A percentile compares a stretch with the other conserved stretches of the same genome.
Conservation (phyloP, 202 grass and related monocot genomes). For the Eragrostis tef region DNA sequence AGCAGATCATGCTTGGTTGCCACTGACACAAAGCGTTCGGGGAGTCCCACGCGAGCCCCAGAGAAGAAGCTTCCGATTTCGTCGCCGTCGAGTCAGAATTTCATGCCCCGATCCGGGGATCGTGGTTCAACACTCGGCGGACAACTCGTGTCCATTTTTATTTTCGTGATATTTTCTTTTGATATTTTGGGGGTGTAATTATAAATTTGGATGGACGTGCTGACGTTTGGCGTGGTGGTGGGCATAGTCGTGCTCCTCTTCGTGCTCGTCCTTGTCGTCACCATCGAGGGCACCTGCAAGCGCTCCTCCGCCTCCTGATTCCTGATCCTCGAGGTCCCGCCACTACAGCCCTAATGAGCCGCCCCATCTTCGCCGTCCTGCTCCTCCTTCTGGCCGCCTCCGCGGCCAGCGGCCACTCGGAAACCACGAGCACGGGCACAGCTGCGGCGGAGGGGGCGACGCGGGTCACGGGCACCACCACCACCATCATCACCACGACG, state of each 20-base stretch:
- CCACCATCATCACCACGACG: conserved; percentile 37
- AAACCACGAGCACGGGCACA: conserved; percentile 36
- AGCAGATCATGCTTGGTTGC: neutral
- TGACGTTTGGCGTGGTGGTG: conserved; percentile 71
- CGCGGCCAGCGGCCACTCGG: too few relatives aligned
- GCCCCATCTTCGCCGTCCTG: conserved; percentile 33
- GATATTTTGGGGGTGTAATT: neutral
- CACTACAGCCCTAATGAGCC: conserved; percentile 15
- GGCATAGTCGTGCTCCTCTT: too few relatives aligned
- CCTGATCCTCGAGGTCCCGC: neutral
- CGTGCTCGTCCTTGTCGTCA: conserved; percentile 71
- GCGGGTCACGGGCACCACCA: conserved; percentile 33
- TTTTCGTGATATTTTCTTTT: neutral
- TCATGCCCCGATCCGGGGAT: neutral
- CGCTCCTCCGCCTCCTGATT: conserved; percentile 47
- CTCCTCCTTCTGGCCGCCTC: conserved; percentile 52
- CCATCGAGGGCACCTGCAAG: conserved; percentile 67
- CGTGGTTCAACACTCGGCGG: neutral
- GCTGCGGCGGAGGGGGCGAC: conserved; percentile 41
- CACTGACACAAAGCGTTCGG: conserved; percentile 33
- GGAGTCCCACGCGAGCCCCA: too few relatives aligned
- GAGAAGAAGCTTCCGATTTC: conserved; percentile 11
- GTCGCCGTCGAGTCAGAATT: neutral
- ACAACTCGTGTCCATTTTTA: conserved; percentile 3
- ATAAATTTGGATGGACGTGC: conserved; percentile 70